phyloP scores from a whole-genome alignment of 1,284 basidiomycete genomes.

The Heterobasidion irregulare region DNA sequence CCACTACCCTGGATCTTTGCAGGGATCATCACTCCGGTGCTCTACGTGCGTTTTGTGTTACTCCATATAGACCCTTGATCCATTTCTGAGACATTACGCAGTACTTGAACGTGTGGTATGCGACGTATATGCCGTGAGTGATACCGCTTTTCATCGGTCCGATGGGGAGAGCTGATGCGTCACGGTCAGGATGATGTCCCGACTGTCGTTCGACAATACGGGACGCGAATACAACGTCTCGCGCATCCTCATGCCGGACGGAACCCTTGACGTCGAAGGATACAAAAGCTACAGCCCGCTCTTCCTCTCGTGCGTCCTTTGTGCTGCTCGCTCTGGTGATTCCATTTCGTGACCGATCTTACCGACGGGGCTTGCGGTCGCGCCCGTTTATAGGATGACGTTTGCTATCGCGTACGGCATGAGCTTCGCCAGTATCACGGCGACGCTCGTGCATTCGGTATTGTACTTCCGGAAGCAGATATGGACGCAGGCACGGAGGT shows the following conservation, averaged over 20 bases:
- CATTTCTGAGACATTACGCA: conserved; percentile 2
- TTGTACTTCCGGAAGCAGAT: conserved; percentile 79
- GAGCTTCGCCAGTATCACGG: conserved; percentile 61
- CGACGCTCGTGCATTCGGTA: conserved; percentile 63
- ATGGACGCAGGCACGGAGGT: conserved; percentile 47
- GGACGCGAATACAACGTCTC: conserved; percentile 63
- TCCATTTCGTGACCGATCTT: not conserved
- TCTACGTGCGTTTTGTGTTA: conserved; percentile 31
- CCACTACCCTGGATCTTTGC: not conserved
- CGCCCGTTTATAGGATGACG: conserved; percentile 24
- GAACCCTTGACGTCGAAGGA: conserved; percentile 50
- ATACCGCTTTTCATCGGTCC: not conserved
- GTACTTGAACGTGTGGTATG: conserved; percentile 57
- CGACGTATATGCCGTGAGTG: conserved; percentile 33
- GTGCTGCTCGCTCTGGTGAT: not conserved
- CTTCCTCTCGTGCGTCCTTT: conserved; percentile 50
- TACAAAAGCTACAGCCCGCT: conserved; percentile 81
- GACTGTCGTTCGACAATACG: conserved; percentile 51
- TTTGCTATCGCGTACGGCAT: conserved; percentile 43
- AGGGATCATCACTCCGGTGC: conserved; percentile 62
- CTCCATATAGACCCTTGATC: not conserved
- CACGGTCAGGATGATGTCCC: conserved; percentile 37
- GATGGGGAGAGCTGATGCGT: not conserved
- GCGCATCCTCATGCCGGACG: conserved; percentile 51
- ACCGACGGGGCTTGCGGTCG: not conserved